Evolutionary conservation across 352 stramenopile species (phyloP).

Genomic region (Globisporangium middletonii): DNA sequence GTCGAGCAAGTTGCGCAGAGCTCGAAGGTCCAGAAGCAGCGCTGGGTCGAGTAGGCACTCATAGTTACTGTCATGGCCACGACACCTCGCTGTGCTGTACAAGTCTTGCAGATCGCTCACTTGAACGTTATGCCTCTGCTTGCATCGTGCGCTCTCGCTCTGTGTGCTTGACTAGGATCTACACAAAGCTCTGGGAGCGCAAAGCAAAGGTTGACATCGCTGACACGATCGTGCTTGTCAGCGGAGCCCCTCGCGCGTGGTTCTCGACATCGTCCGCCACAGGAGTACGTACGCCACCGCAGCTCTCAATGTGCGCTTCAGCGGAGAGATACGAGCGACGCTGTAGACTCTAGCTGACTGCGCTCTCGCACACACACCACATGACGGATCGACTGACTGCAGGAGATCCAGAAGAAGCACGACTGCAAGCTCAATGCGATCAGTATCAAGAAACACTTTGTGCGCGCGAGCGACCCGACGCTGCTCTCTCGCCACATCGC

Average conservation of each 20-base stretch:
- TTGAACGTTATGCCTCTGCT: neutral
- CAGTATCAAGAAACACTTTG: slow-evolving; percentile 38
- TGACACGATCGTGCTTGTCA: slow-evolving; percentile 44
- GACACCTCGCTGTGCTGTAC: no score
- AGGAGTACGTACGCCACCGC: slow-evolving; percentile 24
- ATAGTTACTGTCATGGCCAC: no score
- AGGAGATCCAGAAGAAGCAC: slow-evolving; percentile 52
- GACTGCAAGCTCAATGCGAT: slow-evolving; percentile 29
- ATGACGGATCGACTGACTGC: neutral
- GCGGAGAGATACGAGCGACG: no score
- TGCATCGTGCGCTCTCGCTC: neutral
- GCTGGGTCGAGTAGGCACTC: slow-evolving; percentile 45
- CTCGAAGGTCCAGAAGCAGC: slow-evolving; percentile 35
- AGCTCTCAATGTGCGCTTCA: no score
- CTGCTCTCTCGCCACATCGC: slow-evolving; percentile 18
- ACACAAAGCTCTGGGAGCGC: slow-evolving; percentile 47
- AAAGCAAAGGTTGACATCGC: slow-evolving; percentile 55
- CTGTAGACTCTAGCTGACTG: neutral
- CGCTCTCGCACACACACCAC: neutral
- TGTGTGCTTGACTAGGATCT: slow-evolving; percentile 25
- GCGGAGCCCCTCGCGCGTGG: slow-evolving; percentile 39
- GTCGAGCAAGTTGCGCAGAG: slow-evolving; percentile 46
- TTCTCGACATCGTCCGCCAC: slow-evolving; percentile 55
- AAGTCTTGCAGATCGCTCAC: neutral
- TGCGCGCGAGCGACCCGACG: slow-evolving; percentile 17